Conservation (phyloP, 163 green algal genomes). For the Chlorella variabilis region DNA sequence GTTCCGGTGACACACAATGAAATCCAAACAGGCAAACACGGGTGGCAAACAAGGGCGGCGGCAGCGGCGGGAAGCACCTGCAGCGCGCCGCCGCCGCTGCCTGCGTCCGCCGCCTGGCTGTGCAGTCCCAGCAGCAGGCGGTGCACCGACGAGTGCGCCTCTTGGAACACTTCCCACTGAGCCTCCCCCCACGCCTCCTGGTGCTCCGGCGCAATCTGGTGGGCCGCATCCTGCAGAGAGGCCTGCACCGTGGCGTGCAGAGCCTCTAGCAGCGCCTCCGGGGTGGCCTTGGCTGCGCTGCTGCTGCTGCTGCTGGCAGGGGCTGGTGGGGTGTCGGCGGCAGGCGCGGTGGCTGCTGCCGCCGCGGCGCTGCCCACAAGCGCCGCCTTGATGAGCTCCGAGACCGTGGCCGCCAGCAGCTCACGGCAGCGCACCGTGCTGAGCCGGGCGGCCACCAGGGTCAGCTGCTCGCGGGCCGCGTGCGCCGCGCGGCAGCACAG, state of each 20-base stretch:
- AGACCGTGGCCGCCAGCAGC: slow-evolving; percentile 8
- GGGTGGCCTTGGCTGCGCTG: background rate
- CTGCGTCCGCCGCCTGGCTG: background rate
- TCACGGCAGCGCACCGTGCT: slow-evolving; percentile 22
- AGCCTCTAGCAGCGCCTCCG: background rate
- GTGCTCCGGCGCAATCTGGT: slow-evolving; percentile 1
- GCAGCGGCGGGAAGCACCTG: too few species aligned
- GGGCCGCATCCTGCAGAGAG: slow-evolving; percentile 10
- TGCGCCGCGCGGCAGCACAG: background rate
- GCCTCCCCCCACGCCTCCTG: slow-evolving; percentile 1
- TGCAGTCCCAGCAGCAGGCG: slow-evolving; percentile 18
- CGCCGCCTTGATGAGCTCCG: slow-evolving; percentile 21
- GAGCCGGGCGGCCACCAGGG: background rate
- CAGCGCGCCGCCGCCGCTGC: background rate
- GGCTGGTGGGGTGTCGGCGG: background rate
- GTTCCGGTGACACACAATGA: too few species aligned
- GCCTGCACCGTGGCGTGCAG: slow-evolving; percentile 8
- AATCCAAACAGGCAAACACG: too few species aligned
- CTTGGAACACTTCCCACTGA: slow-evolving; percentile 28
- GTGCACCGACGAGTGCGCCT: background rate
- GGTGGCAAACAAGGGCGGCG: too few species aligned
- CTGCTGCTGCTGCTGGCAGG: background rate
- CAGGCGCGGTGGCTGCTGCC: background rate
- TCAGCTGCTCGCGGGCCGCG: slow-evolving; percentile 10
- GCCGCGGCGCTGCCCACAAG: slow-evolving; percentile 18